phyloP scores from a whole-genome alignment of 768 basidiomycete species.

The Suillus fuscotomentosus region DNA sequence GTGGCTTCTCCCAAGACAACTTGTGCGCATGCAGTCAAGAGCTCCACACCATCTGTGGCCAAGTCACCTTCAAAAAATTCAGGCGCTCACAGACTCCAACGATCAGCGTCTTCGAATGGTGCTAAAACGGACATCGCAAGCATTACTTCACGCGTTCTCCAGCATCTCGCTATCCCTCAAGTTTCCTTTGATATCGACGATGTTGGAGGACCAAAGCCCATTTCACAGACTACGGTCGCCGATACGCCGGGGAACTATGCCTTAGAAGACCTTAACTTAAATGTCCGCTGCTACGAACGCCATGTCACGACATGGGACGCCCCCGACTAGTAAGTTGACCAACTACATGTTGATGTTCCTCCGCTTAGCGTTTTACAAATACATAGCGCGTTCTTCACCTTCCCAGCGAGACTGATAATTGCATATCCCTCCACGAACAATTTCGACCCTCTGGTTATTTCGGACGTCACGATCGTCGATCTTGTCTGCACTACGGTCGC shows the following conservation, averaged over 20 bases:
- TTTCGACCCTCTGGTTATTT: constrained; percentile 10
- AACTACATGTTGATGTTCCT: not conserved
- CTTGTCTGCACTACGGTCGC: constrained; percentile 13
- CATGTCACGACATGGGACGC: constrained; percentile 28
- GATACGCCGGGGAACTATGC: not conserved
- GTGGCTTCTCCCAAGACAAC: not conserved
- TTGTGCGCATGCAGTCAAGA: not conserved
- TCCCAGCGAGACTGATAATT: constrained; percentile 25
- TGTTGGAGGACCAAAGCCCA: not conserved
- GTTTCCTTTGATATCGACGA: not conserved
- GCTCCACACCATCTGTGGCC: not conserved
- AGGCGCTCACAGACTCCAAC: not conserved
- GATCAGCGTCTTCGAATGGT: not conserved
- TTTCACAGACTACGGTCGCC: not conserved
- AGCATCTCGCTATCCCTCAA: not conserved
- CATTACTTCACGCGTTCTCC: not conserved
- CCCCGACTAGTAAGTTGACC: constrained; percentile 15
- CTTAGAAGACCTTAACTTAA: constrained; percentile 14
- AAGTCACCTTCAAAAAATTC: not conserved
- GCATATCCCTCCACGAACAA: constrained; percentile 13
- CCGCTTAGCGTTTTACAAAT: not conserved
- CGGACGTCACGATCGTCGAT: constrained; percentile 16
- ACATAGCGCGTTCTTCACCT: constrained; percentile 10
- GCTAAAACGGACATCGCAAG: not conserved
- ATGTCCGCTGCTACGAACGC: constrained; percentile 9